phyloP scores from a whole-genome alignment of 192 early-diverging fungal genomes.

The Gigaspora rosea region DNA sequence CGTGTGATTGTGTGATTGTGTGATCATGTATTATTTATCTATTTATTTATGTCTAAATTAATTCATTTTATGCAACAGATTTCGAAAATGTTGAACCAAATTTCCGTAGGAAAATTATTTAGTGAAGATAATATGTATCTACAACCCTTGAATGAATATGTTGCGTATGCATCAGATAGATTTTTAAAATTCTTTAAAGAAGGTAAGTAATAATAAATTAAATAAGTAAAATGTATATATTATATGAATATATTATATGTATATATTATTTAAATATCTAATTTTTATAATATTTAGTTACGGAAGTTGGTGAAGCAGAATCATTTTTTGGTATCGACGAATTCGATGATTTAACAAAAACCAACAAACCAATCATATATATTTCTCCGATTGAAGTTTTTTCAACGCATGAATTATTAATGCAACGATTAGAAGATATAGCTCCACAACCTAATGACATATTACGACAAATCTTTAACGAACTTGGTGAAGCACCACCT shows the following conservation, averaged over 20 bases:
- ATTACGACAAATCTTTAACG: constrained; percentile 64
- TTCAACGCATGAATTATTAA: constrained; percentile 81
- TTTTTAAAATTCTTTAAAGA: constrained; percentile 87
- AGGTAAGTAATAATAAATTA: constrained; percentile 44
- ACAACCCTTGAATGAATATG: constrained; percentile 80
- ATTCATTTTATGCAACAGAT: constrained; percentile 43
- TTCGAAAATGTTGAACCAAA: constrained; percentile 93
- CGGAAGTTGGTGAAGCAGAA: constrained; percentile 85
- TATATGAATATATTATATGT: background rate
- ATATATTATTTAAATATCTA: background rate
- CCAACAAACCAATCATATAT: constrained; percentile 83
- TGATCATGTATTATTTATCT: background rate
- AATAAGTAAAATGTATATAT: background rate
- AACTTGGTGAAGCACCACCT: constrained; percentile 61
- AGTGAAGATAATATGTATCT: constrained; percentile 69
- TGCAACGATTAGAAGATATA: constrained; percentile 79
- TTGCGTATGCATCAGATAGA: constrained; percentile 70
- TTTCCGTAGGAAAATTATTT: constrained; percentile 86
- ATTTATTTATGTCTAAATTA: background rate
- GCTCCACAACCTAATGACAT: constrained; percentile 64
- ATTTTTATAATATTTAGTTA: constrained; percentile 51
- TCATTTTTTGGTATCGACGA: constrained; percentile 89
- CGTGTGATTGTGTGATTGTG: background rate
- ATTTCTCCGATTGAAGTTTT: constrained; percentile 92
- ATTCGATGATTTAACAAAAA: constrained; percentile 77